Percentiles rank a stretch among this genome's conserved stretches.
Conservation (phyloP, 2,329 filamentous ascomycete species). For the Botrytis paeoniae region DNA sequence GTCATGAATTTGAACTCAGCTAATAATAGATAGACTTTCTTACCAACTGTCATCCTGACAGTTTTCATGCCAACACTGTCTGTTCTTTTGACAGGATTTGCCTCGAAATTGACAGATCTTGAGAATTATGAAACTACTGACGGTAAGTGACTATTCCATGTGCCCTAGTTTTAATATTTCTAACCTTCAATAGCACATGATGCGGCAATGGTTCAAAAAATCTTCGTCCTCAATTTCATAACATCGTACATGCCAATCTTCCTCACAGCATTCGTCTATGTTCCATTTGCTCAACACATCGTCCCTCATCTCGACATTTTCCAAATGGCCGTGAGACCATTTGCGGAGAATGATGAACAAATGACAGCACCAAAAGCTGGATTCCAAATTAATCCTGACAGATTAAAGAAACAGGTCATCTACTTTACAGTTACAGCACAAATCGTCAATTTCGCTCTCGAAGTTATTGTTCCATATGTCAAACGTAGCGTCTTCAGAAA, state of each 20-base stretch:
- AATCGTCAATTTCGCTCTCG: constrained; percentile 80
- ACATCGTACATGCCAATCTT: constrained; percentile 92
- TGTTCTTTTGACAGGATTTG: constrained; percentile 70
- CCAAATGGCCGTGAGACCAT: constrained; percentile 67
- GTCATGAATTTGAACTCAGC: neutral
- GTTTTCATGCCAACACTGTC: constrained; percentile 76
- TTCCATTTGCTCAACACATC: constrained; percentile 81
- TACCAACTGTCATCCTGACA: constrained; percentile 86
- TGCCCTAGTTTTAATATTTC: constrained; percentile 21
- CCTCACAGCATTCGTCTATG: constrained; percentile 89
- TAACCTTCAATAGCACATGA: constrained; percentile 59
- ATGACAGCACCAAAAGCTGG: constrained; percentile 53
- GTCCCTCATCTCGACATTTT: constrained; percentile 86
- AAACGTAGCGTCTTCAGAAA: constrained; percentile 77
- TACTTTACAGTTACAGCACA: constrained; percentile 96
- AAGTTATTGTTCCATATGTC: constrained; percentile 79
- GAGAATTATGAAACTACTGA: constrained; percentile 94
- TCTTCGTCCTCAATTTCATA: constrained; percentile 95
- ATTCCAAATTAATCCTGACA: constrained; percentile 79
- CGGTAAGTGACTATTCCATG: constrained; percentile 39
- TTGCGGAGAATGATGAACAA: constrained; percentile 73
- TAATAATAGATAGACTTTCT: constrained; percentile 61
- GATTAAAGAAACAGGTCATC: constrained; percentile 87
- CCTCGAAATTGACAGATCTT: constrained; percentile 71
- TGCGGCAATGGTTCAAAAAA: constrained; percentile 82